These are phyloP conservation scores for Histomonas meleagridis DNA, from an alignment of 208 protist genomes.

Conservation along the genomic window DNA sequence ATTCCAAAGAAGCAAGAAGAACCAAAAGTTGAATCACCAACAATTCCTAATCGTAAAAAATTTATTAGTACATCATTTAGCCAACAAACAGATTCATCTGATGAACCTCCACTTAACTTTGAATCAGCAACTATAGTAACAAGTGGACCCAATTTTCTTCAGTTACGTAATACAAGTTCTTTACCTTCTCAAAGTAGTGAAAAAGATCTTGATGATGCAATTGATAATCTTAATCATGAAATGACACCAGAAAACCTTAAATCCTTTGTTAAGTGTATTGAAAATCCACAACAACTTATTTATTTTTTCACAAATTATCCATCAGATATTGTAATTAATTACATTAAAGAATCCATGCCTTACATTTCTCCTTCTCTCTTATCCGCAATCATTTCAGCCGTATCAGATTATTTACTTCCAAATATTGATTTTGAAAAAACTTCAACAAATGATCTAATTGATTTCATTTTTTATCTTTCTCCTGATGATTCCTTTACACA, in stretches of 20 bases:
- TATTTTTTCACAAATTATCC: background rate
- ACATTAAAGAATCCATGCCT: background rate
- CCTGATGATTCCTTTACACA: background rate
- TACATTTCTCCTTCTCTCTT: background rate
- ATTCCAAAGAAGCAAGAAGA: background rate
- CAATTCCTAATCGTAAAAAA: background rate
- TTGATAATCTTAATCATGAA: background rate
- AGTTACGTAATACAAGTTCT: background rate
- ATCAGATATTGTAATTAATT: background rate
- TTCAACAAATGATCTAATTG: background rate
- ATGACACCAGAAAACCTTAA: background rate
- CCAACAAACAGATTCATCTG: background rate
- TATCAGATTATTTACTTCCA: background rate
- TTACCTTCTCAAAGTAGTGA: background rate
- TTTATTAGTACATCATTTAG: background rate
- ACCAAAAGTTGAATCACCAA: background rate
- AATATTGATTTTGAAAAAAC: background rate
- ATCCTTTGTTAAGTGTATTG: background rate
- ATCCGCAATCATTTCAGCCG: background rate
- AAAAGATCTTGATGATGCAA: constrained; percentile 6
- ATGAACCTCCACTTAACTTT: background rate
- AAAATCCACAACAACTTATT: background rate
- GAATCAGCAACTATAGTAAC: constrained; percentile 3
- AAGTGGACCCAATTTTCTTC: background rate
- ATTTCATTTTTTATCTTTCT: background rate